Conservation (phyloP, 2,329 filamentous ascomycete species). For the Arthroderma sp. region DNA sequence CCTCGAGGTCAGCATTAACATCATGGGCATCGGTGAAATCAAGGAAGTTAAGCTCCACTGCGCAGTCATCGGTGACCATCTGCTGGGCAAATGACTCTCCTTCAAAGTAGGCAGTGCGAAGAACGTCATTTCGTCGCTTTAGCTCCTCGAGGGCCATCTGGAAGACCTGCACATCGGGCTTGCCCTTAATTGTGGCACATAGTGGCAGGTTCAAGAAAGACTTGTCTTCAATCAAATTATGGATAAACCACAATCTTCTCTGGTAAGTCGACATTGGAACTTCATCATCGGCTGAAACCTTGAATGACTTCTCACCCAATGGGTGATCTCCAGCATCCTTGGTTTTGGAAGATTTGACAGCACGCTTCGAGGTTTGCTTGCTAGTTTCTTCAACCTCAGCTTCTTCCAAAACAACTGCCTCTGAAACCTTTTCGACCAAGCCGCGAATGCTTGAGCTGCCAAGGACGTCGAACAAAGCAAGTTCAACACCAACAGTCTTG, state of each 20-base stretch:
- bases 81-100: conserved; percentile 20
- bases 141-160: conserved; percentile 13
- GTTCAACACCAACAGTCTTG: conserved; percentile 17
- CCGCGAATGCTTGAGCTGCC: conserved; percentile 17
- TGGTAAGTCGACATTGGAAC: conserved; percentile 21
- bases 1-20: conserved; percentile 11
- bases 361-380: neutral
- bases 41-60: conserved; percentile 12
- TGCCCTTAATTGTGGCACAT: conserved; percentile 14
- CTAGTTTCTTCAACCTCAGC: neutral
- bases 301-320: conserved; percentile 12
- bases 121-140: conserved; percentile 15
- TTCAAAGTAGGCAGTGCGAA: conserved; percentile 17
- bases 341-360: neutral
- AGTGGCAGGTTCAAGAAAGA: conserved; percentile 17
- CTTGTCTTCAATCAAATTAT: conserved; percentile 17
- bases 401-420: conserved; percentile 4
- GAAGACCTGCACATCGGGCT: conserved; percentile 10
- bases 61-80: conserved; percentile 12
- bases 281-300: conserved; percentile 6
- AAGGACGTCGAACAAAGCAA: conserved; percentile 20
- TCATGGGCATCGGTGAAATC: conserved; percentile 15
- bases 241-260: conserved; percentile 18
- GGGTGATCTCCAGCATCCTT: neutral
- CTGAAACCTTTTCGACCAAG: conserved; percentile 15